Evolutionary conservation across 2,329 filamentous ascomycete species (phyloP), one percentile per base, ranked within the genome.

Genomic region (Fusarium hostae): DNA sequence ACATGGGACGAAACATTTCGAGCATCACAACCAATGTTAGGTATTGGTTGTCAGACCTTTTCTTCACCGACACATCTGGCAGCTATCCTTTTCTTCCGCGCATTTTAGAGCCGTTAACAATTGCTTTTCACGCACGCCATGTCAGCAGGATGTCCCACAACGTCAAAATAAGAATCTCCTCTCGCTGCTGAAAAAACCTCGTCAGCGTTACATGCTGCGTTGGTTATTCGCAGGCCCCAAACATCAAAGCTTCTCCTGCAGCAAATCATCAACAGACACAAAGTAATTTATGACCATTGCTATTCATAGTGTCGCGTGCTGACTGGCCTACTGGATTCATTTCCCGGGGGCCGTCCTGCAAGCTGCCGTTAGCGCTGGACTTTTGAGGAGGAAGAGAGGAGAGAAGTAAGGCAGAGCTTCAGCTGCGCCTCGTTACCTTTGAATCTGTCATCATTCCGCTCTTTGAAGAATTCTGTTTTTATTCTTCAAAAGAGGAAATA

Each of bases 251-350:
- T 68, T 55, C 39, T 40, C 13, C 39, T 35, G 32, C 39, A 56
- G 54, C 66, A 68, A 71, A 72, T 72, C 66, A 73, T 44, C 41
- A 40, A 39, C 30, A 67, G 45, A 71, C 63, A 71, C 70, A 73
- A 63, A 43, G 28, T 58, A 55, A 51, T 28, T 39, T n/a, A 61
- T 40, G 37, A 59, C 48, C 18, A 28, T 20, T 18, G 30, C 40
- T 44, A 32, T 56, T 18, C 6, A 43, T 30, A 35, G 22, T 26
- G 41, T 73, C 71, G 73, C 71, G 71, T 73, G 63, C 63, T 66
- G 45, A 59, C 56, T 56, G 32, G 43, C 32, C 32, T 59, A 41
- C 54, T 71, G 70, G 56, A 59, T 65, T 58, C 64, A 52, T 55
- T 39, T 37, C 24, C 18, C 6, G 48, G 57, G 11, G 62, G 24